Percentiles rank a stretch among this genome's conserved stretches.
phyloP scores from a whole-genome alignment of 2,329 filamentous ascomycete genomes.

The Colletotrichum camelliae region DNA sequence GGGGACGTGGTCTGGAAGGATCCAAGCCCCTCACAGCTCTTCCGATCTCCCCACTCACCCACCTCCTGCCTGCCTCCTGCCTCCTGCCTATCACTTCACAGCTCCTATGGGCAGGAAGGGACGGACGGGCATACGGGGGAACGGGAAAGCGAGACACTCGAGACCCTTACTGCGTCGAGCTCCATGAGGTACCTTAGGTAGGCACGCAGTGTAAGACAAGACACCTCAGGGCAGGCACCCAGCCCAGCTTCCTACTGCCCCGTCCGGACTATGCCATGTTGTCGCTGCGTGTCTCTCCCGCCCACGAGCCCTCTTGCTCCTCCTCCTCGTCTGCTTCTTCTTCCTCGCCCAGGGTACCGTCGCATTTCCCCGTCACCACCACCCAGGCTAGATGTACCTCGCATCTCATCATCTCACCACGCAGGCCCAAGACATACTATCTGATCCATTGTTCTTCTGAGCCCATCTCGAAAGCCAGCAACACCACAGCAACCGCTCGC shows the following conservation, averaged over 20 bases:
- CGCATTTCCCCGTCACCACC: background rate
- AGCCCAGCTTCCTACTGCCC: background rate
- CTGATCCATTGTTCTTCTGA: background rate
- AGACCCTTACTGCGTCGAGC: slow-evolving; percentile 12
- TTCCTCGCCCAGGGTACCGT: background rate
- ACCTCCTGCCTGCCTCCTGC: background rate
- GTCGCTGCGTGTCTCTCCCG: background rate
- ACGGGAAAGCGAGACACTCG: background rate
- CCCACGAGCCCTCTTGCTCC: background rate
- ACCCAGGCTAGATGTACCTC: background rate
- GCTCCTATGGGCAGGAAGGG: background rate
- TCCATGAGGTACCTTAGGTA: background rate
- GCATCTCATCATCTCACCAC: background rate
- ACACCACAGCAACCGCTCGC: background rate
- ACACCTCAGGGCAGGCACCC: background rate
- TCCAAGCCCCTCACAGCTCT: background rate
- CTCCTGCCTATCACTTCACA: background rate
- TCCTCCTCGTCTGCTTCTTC: background rate
- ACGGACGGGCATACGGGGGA: background rate
- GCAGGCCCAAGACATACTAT: background rate
- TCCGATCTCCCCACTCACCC: background rate
- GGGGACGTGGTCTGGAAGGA: background rate
- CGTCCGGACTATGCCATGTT: slow-evolving; percentile 5
- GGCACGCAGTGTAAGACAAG: background rate
- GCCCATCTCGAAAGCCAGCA: background rate